Evolutionary conservation across 192 early-diverging fungal genomes (phyloP).

Genomic region (Umbelopsis ramanniana): DNA sequence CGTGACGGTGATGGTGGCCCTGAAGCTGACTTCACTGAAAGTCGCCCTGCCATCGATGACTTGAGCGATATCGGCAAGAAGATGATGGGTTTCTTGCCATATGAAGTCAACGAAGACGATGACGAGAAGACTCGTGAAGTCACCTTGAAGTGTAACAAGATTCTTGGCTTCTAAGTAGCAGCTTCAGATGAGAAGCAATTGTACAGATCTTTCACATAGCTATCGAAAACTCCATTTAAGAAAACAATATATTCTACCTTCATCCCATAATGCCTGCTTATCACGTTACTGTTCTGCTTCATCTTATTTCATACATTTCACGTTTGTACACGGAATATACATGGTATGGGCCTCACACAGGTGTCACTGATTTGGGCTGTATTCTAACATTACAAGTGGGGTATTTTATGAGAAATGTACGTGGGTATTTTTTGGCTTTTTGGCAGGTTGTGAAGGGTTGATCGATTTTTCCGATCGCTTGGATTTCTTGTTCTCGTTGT

Average conservation of each 20-base stretch:
- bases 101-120: background rate
- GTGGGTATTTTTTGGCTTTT: conserved; percentile 9
- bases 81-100: conserved; percentile 19
- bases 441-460: background rate
- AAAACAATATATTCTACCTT: too few relatives aligned
- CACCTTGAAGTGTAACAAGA: conserved; percentile 5
- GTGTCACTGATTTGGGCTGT: too few relatives aligned
- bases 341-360: too few relatives aligned
- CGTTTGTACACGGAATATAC: too few relatives aligned
- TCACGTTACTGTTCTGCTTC: too few relatives aligned
- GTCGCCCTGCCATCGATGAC: background rate
- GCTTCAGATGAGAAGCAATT: background rate
- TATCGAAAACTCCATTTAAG: background rate
- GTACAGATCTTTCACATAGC: background rate
- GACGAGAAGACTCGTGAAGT: conserved; percentile 17
- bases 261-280: too few relatives aligned
- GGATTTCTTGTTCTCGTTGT: background rate
- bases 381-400: background rate
- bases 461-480: background rate
- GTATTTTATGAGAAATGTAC: background rate
- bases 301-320: too few relatives aligned
- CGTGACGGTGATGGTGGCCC: conserved; percentile 20
- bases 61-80: conserved; percentile 12
- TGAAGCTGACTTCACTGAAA: conserved; percentile 9
- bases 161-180: conserved; percentile 11